Evolutionary conservation across 495 filamentous ascomycete genomes (phyloP).

Genomic region (Astrocystis sublimbata): DNA sequence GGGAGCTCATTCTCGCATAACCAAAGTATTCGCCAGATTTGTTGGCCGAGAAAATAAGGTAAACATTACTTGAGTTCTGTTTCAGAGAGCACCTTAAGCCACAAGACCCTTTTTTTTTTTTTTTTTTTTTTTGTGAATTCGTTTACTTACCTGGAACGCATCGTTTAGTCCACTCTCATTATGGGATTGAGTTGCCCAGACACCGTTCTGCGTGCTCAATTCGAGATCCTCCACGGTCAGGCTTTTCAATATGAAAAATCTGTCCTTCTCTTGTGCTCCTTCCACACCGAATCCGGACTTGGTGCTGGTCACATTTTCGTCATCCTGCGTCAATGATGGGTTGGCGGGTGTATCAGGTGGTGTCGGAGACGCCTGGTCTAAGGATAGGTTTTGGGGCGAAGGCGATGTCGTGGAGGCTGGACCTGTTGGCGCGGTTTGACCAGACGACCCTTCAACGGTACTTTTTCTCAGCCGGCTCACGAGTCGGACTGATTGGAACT

Average conservation of each 20-base stretch:
- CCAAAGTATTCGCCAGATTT: slow-evolving; percentile 98
- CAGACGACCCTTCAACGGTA: slow-evolving; percentile 50
- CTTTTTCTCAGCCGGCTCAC: slow-evolving; percentile 85
- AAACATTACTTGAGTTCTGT: slow-evolving; percentile 83
- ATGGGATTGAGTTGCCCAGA: slow-evolving; percentile 94
- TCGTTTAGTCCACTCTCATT: slow-evolving; percentile 84
- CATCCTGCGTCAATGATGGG: slow-evolving; percentile 20
- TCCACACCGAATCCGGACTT: slow-evolving; percentile 16
- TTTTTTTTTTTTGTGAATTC: neutral
- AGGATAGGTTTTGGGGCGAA: slow-evolving; percentile 23
- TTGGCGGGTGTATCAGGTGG: slow-evolving; percentile 21
- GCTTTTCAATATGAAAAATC: slow-evolving; percentile 93
- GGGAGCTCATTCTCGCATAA: slow-evolving; percentile 88
- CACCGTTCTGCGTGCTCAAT: slow-evolving; percentile 78
- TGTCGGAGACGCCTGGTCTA: slow-evolving; percentile 23
- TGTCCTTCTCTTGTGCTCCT: slow-evolving; percentile 53
- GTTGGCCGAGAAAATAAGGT: slow-evolving; percentile 94
- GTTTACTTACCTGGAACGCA: slow-evolving; percentile 71
- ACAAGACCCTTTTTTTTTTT: neutral
- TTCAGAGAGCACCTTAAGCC: slow-evolving; percentile 18
- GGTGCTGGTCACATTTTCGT: slow-evolving; percentile 16
- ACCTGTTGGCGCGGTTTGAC: slow-evolving; percentile 54
- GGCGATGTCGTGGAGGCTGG: slow-evolving; percentile 47
- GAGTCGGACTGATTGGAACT: slow-evolving; percentile 83
- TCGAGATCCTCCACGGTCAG: slow-evolving; percentile 93